These are phyloP conservation scores for Arachis stenosperma DNA, from an alignment of 306 rosid genomes.

Conservation along the genomic window DNA sequence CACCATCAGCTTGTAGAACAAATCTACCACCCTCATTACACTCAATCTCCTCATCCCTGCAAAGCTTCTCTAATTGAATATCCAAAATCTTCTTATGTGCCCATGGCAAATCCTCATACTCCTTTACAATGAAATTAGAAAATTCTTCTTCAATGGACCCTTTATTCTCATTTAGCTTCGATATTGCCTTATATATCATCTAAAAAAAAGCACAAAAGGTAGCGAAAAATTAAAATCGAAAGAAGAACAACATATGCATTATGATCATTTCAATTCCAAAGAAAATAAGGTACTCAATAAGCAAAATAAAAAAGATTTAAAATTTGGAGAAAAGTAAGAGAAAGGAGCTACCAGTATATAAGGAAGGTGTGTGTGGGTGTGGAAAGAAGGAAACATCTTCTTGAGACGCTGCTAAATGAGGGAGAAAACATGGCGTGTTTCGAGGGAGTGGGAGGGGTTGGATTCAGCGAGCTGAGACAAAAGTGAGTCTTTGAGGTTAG, in stretches of 20 bases:
- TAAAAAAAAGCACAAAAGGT: background rate
- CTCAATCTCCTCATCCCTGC: too few species aligned
- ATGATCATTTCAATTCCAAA: background rate
- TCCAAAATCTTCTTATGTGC: too few species aligned
- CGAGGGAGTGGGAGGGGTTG: conserved; percentile 13
- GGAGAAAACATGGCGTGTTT: background rate
- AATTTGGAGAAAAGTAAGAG: background rate
- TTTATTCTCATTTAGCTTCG: conserved; percentile 16
- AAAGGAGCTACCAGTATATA: conserved; percentile 35
- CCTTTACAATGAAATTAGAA: conserved; percentile 33
- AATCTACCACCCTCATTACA: too few species aligned
- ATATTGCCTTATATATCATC: conserved; percentile 51
- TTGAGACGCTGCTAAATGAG: conserved; percentile 28
- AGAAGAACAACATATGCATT: too few species aligned
- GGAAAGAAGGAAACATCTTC: conserved; percentile 24
- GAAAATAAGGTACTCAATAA: background rate
- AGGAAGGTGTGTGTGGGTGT: conserved; percentile 47
- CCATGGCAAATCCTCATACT: conserved; percentile 46
- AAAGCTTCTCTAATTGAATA: too few species aligned
- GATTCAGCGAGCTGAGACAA: conserved; percentile 11
- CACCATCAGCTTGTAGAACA: too few species aligned
- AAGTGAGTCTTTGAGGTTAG: conserved; percentile 18
- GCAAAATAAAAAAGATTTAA: background rate
- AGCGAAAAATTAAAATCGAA: too few species aligned
- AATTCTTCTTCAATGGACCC: conserved; percentile 47